Conservation (phyloP, 1,139 yeast species). For the Entelexis paramagnoliae region DNA sequence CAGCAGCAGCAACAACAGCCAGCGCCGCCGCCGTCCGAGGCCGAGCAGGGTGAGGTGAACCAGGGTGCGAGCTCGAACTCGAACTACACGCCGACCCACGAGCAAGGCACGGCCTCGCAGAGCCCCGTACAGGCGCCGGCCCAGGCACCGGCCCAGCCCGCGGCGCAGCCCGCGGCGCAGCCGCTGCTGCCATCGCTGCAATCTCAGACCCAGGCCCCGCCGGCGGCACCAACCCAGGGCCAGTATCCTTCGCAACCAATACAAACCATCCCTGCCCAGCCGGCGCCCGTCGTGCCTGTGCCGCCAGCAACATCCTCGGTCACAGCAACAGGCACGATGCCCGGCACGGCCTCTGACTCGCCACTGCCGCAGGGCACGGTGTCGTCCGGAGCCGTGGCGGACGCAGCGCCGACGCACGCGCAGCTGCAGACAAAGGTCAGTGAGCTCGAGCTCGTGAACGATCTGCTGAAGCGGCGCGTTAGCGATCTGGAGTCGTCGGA, state of each 20-base stretch:
- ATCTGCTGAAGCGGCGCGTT: slow-evolving; percentile 69
- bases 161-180: background rate
- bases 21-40: background rate
- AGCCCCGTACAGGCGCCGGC: no score
- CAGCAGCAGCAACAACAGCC: background rate
- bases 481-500: slow-evolving; percentile 70
- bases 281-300: background rate
- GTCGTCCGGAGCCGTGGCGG: background rate
- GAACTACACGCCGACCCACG: no score
- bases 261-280: no score
- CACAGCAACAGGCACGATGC: background rate
- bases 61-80: no score
- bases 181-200: background rate
- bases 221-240: background rate
- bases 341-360: background rate
- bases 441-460: slow-evolving; percentile 86
- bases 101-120: no score
- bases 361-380: background rate
- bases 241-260: no score
- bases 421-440: slow-evolving; percentile 60
- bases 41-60: no score
- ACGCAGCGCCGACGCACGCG: background rate
- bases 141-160: no score
- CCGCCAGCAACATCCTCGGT: background rate
- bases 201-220: background rate